Conservation (phyloP, 495 filamentous ascomycete species). For the Penicillium riverlandense region DNA sequence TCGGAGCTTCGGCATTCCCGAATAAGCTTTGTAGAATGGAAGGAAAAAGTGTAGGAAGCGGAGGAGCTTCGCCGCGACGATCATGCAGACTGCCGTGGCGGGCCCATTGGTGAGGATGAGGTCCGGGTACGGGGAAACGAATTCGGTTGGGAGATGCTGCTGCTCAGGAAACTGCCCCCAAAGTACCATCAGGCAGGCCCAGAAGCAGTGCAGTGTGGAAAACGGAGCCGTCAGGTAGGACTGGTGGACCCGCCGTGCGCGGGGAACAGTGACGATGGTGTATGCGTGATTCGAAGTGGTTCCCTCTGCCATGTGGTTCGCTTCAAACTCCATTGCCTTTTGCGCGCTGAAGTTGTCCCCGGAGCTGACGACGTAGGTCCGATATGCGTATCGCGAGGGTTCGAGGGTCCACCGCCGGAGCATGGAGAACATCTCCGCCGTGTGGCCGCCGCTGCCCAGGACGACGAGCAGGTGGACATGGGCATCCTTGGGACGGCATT, state of each 20-base stretch:
- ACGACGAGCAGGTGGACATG: conserved; percentile 70
- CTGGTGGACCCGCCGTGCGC: conserved; percentile 74
- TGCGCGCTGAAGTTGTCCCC: conserved; percentile 68
- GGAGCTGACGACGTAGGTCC: conserved; percentile 73
- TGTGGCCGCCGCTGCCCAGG: conserved; percentile 90
- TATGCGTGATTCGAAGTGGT: conserved; percentile 17
- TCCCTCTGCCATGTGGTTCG: conserved; percentile 10
- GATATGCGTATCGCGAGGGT: conserved; percentile 48
- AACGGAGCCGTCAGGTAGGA: conserved; percentile 61
- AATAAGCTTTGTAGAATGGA: neutral
- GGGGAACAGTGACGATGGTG: conserved; percentile 55
- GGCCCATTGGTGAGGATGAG: conserved; percentile 85
- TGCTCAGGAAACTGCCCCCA: conserved; percentile 30
- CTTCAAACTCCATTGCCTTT: conserved; percentile 63
- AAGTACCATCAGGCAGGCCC: conserved; percentile 37
- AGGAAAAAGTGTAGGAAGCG: conserved; percentile 43
- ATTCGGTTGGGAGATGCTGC: conserved; percentile 8
- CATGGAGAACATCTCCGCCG: conserved; percentile 85
- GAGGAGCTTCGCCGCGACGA: conserved; percentile 59
- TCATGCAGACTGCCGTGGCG: conserved; percentile 73
- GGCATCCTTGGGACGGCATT: conserved; percentile 19
- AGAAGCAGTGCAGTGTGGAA: conserved; percentile 49
- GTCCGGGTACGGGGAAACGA: conserved; percentile 48
- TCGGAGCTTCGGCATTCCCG: conserved; percentile 17
- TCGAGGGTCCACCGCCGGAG: conserved; percentile 45